A percentile compares a stretch with the other conserved stretches of the same genome.
Conservation (phyloP, 306 rosid species). For the Trichosanthes cucumerina region DNA sequence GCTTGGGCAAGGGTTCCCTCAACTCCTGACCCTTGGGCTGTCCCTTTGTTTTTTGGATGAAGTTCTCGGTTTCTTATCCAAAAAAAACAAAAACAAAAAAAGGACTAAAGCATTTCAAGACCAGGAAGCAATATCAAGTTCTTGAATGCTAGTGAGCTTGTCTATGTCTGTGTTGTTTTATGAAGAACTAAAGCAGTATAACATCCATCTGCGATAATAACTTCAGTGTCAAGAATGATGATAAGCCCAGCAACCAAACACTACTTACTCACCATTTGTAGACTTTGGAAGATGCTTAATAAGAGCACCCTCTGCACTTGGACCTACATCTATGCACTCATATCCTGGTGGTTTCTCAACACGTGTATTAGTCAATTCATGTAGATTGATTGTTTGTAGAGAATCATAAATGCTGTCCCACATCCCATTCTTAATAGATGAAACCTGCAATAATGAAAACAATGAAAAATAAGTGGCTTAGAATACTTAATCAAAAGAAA, state of each 20-base stretch:
- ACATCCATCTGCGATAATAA: neutral
- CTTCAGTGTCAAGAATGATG: neutral
- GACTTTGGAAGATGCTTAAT: constrained; percentile 18
- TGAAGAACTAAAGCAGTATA: neutral
- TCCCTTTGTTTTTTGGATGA: neutral
- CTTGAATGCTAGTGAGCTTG: neutral
- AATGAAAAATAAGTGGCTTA: neutral
- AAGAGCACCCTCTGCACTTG: constrained; percentile 27
- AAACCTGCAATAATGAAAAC: constrained; percentile 36
- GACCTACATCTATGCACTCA: constrained; percentile 58
- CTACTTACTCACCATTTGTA: constrained; percentile 46
- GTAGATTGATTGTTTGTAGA: constrained; percentile 41
- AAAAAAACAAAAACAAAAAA: neutral
- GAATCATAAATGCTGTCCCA: constrained; percentile 82
- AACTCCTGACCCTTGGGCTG: neutral
- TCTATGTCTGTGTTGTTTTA: neutral
- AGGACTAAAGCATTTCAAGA: neutral
- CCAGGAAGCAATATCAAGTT: neutral
- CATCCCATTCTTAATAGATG: constrained; percentile 63
- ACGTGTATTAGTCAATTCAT: constrained; percentile 26
- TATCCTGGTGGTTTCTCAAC: constrained; percentile 28
- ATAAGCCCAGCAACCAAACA: neutral
- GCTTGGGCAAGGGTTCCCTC: neutral
- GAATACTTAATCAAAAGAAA: neutral
- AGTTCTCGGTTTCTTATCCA: neutral